Conservation (phyloP, 2,329 filamentous ascomycete species). For the Fusarium odoratissimum region DNA sequence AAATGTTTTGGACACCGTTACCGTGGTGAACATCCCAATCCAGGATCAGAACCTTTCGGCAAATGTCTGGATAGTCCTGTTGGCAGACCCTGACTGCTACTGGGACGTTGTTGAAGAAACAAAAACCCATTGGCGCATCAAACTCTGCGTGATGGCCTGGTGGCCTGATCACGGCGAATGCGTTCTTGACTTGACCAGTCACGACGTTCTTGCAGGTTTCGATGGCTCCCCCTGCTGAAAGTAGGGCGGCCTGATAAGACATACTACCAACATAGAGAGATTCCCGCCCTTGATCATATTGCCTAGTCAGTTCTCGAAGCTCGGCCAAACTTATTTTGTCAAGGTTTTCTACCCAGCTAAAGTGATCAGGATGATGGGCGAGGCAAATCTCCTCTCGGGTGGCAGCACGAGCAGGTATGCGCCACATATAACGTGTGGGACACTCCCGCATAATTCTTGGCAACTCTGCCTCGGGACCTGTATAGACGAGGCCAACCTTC, state of each 20-base stretch:
- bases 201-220: constrained; percentile 96
- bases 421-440: constrained; percentile 74
- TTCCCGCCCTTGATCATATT: constrained; percentile 72
- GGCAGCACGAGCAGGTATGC: constrained; percentile 83
- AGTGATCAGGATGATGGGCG: constrained; percentile 83
- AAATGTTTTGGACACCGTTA: constrained; percentile 96
- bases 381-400: constrained; percentile 82
- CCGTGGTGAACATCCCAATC: constrained; percentile 90
- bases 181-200: constrained; percentile 86
- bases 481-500: constrained; percentile 80
- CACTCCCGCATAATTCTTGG: constrained; percentile 62
- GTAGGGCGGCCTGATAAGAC: constrained; percentile 81
- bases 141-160: constrained; percentile 96
- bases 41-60: constrained; percentile 90
- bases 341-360: constrained; percentile 76
- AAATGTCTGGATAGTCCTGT: constrained; percentile 79
- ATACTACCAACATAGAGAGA: constrained; percentile 87
- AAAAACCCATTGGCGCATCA: constrained; percentile 90
- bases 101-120: constrained; percentile 97
- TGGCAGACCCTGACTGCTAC: constrained; percentile 93
- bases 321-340: constrained; percentile 68
- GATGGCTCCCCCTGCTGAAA: constrained; percentile 93
- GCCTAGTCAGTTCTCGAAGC: constrained; percentile 73
- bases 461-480: constrained; percentile 66
- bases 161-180: constrained; percentile 93